Percentiles rank a stretch among this genome's conserved stretches.
Evolutionary conservation across 2,329 filamentous ascomycete genomes (phyloP).

Genomic region (Fusarium algeriense): DNA sequence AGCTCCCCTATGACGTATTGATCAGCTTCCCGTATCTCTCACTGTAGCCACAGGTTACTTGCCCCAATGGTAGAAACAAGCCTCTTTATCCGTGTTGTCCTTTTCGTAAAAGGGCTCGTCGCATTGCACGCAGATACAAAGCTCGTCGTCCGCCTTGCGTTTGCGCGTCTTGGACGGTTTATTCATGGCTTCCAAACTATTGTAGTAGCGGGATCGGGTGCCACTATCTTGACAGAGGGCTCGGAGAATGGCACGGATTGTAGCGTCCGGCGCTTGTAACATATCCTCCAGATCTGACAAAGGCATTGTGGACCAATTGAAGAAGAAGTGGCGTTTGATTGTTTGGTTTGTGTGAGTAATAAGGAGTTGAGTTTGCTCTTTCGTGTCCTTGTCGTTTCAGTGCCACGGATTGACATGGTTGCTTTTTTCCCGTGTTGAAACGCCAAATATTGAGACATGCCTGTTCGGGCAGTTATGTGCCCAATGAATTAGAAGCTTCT

Average conservation of each 20-base stretch:
- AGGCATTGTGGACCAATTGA: not conserved
- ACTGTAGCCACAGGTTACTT: not conserved
- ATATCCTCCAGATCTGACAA: not conserved
- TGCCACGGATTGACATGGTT: not conserved
- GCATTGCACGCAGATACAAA: slow-evolving; percentile 28
- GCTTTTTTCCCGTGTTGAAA: not conserved
- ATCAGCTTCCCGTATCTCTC: not conserved
- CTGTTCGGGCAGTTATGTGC: not conserved
- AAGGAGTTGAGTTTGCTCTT: slow-evolving; percentile 3
- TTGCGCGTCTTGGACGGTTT: not conserved
- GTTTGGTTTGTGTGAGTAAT: not conserved
- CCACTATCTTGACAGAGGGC: slow-evolving; percentile 20
- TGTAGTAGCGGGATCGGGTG: not conserved
- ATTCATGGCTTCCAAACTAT: not conserved
- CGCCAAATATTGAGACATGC: slow-evolving; percentile 20
- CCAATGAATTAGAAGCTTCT: not conserved
- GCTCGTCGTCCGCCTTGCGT: slow-evolving; percentile 27
- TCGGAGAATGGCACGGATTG: slow-evolving; percentile 27
- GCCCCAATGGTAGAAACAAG: slow-evolving; percentile 37
- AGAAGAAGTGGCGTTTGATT: not conserved
- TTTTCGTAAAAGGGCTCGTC: not conserved
- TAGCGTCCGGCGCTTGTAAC: slow-evolving; percentile 7
- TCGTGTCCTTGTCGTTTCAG: not conserved
- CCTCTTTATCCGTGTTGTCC: not conserved
- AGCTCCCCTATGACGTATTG: slow-evolving; percentile 22